These are phyloP conservation scores for Puccinia hordei DNA, from an alignment of 1,284 basidiomycete genomes.

Conservation along the genomic window DNA sequence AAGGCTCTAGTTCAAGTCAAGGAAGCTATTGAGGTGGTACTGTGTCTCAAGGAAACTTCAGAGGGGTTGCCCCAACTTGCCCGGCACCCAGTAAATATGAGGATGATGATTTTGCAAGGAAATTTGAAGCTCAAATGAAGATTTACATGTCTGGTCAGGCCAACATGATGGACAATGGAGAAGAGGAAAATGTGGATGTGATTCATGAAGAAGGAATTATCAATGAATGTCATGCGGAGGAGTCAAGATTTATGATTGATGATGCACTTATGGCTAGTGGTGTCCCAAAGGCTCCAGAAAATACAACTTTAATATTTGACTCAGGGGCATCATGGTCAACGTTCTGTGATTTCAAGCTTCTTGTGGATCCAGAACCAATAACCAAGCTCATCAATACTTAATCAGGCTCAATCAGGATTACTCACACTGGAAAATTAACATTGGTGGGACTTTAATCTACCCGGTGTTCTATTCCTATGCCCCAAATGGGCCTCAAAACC, in stretches of 20 bases:
- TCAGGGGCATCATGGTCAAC: neutral
- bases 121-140: neutral
- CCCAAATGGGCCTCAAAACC: neutral
- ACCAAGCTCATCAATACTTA: no score
- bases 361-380: neutral
- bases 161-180: no score
- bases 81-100: neutral
- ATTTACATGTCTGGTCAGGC: neutral
- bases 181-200: neutral
- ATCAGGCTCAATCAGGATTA: neutral
- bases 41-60: no score
- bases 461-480: slow-evolving; percentile 18
- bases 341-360: neutral
- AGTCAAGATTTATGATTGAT: neutral
- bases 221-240: neutral
- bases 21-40: slow-evolving; percentile 3
- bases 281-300: neutral
- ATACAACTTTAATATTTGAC: no score
- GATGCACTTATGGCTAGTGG: neutral
- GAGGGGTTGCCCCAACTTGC: neutral
- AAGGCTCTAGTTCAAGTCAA: neutral
- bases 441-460: neutral
- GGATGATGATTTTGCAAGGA: neutral
- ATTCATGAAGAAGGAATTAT: neutral
- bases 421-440: neutral